Conservation (phyloP, 257 asterid species). For the Prunella vulgaris region DNA sequence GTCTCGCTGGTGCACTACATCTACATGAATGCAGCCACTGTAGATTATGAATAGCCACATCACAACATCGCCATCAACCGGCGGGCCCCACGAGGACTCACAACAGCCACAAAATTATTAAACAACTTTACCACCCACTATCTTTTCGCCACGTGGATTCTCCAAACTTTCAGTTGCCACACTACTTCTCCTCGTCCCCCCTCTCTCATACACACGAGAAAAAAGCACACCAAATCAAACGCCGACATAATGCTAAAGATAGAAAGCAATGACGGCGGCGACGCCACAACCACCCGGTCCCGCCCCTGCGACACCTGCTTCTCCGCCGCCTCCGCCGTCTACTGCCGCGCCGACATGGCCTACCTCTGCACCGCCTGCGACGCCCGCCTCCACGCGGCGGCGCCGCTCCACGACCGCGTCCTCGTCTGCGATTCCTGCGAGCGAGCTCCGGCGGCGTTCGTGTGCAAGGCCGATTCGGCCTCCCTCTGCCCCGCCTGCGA, state of each 20-base stretch:
- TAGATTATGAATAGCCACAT: slow-evolving; percentile 14
- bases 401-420: slow-evolving; percentile 50
- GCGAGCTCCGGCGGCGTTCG: slow-evolving; percentile 57
- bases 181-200: background rate
- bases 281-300: too few relatives aligned
- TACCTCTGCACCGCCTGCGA: slow-evolving; percentile 58
- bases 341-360: slow-evolving; percentile 56
- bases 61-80: background rate
- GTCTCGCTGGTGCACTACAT: slow-evolving; percentile 5
- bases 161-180: slow-evolving; percentile 16
- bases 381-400: slow-evolving; percentile 21
- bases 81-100: slow-evolving; percentile 17
- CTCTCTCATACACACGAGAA: background rate
- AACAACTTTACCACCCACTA: slow-evolving; percentile 41
- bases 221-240: background rate
- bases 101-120: slow-evolving; percentile 47
- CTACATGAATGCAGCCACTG: background rate
- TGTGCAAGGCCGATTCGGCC: slow-evolving; percentile 80
- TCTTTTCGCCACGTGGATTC: slow-evolving; percentile 46
- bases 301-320: slow-evolving; percentile 40
- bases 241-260: slow-evolving; percentile 15
- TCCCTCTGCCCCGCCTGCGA: slow-evolving; percentile 76
- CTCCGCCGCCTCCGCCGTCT: slow-evolving; percentile 30
- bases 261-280: slow-evolving; percentile 1
- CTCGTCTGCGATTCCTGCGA: slow-evolving; percentile 61